phyloP scores from a whole-genome alignment of 768 basidiomycete species.

The Dentipellis fragilis region DNA sequence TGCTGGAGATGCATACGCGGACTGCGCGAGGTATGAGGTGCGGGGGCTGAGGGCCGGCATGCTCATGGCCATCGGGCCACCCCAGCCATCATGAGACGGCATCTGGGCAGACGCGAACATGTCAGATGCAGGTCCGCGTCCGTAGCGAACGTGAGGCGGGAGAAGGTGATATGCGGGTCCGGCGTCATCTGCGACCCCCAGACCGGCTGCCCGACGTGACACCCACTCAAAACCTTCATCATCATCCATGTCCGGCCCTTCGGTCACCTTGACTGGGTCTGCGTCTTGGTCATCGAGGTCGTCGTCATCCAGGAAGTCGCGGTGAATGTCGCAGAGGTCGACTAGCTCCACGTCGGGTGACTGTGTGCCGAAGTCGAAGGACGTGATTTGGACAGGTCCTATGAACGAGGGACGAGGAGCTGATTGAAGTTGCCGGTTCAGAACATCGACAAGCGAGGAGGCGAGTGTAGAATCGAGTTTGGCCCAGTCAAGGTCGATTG shows the following conservation, averaged over 20 bases:
- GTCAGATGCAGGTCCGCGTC: constrained; percentile 44
- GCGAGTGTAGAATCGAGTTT: constrained; percentile 70
- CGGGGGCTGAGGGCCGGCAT: constrained; percentile 1
- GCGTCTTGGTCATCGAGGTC: constrained; percentile 35
- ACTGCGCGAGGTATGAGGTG: constrained; percentile 17
- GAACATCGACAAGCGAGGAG: constrained; percentile 52
- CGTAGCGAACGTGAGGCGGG: constrained; percentile 66
- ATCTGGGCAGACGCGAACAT: constrained; percentile 39
- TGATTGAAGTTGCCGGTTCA: constrained; percentile 69
- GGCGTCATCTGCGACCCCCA: constrained; percentile 35
- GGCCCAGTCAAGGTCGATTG: constrained; percentile 91
- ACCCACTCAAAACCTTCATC: constrained; percentile 85
- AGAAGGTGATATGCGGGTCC: constrained; percentile 58
- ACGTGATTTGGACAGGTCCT: constrained; percentile 80
- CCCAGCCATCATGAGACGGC: constrained; percentile 31
- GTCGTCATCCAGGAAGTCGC: constrained; percentile 82
- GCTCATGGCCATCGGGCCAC: constrained; percentile 3
- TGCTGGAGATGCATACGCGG: constrained; percentile 13
- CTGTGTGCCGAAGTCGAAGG: constrained; percentile 78
- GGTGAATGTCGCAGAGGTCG: constrained; percentile 89
- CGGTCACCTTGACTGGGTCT: constrained; percentile 9
- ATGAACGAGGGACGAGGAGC: constrained; percentile 86
- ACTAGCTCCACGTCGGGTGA: constrained; percentile 83
- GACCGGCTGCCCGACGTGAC: constrained; percentile 48
- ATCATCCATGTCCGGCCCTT: constrained; percentile 23